Evolutionary conservation across 1,139 yeast species (phyloP).

Genomic region (Diutina neorugosa): DNA sequence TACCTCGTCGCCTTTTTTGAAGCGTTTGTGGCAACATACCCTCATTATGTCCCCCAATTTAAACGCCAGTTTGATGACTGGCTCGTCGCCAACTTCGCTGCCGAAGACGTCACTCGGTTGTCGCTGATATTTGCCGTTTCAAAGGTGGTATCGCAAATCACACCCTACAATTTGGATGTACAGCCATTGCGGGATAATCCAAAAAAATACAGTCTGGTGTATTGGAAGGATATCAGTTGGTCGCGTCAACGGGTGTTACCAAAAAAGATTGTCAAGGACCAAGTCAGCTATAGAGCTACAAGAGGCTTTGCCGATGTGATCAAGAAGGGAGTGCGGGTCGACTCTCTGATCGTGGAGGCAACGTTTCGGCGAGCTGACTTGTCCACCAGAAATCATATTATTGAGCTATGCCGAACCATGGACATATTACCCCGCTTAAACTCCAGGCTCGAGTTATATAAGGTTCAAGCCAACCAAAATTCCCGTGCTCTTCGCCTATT

Average conservation of each 20-base stretch:
- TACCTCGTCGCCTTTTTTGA: not conserved
- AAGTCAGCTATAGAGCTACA: not conserved
- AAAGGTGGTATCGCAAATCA: not conserved
- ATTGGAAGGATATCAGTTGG: conserved; percentile 1
- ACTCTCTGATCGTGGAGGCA: not conserved
- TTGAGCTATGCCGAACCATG: not conserved
- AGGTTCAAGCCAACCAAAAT: not conserved
- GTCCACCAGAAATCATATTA: not conserved
- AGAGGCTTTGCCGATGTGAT: not conserved
- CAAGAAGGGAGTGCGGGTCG: conserved; percentile 3
- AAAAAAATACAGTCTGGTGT: not conserved
- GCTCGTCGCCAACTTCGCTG: not conserved
- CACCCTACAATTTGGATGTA: not conserved
- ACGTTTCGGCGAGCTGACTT: conserved; percentile 1
- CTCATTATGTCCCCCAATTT: not conserved
- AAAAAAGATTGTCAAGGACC: not conserved
- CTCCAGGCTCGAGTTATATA: not conserved
- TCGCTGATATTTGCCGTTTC: not conserved
- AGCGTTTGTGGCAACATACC: conserved; percentile 1
- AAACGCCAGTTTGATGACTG: not conserved
- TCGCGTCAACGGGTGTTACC: not conserved
- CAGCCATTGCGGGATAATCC: not conserved
- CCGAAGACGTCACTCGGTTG: not conserved
- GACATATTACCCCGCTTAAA: not conserved
- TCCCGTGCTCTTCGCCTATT: not conserved